These are phyloP conservation scores for Salix koriyanagi DNA, from an alignment of 345 rosid genomes.

Conservation along the genomic window DNA sequence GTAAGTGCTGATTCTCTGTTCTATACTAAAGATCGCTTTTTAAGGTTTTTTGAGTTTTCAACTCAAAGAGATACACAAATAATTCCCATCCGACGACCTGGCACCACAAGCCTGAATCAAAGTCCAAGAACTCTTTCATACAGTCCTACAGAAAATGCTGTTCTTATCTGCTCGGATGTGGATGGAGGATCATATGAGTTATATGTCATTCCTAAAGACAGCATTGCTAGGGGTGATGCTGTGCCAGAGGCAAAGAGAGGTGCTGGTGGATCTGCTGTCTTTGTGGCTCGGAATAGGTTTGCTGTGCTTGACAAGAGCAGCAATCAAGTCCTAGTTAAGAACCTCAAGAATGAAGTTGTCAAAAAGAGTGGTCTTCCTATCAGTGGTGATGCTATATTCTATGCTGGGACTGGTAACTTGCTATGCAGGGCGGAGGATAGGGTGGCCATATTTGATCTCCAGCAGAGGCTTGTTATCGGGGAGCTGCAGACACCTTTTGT, in stretches of 20 bases:
- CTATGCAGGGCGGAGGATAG: slow-evolving; percentile 86
- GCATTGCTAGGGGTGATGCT: slow-evolving; percentile 59
- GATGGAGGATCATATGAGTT: slow-evolving; percentile 94
- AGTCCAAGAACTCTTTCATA: slow-evolving; percentile 87
- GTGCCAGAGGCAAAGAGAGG: slow-evolving; percentile 89
- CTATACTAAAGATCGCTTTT: slow-evolving; percentile 74
- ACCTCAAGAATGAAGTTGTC: slow-evolving; percentile 76
- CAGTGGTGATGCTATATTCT: slow-evolving; percentile 74
- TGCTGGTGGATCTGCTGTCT: slow-evolving; percentile 71
- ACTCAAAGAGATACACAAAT: slow-evolving; percentile 72
- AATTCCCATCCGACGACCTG: slow-evolving; percentile 78
- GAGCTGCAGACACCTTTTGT: slow-evolving; percentile 77
- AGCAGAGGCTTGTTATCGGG: slow-evolving; percentile 79
- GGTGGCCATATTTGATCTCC: slow-evolving; percentile 81
- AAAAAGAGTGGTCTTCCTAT: slow-evolving; percentile 69
- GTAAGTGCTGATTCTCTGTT: slow-evolving; percentile 70
- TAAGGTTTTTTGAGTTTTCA: slow-evolving; percentile 75
- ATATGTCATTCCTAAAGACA: slow-evolving; percentile 76
- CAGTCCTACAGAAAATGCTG: slow-evolving; percentile 90
- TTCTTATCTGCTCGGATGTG: slow-evolving; percentile 77
- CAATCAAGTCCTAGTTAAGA: slow-evolving; percentile 77
- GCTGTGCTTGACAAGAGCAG: slow-evolving; percentile 86
- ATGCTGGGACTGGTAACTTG: slow-evolving; percentile 88
- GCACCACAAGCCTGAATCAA: slow-evolving; percentile 69
- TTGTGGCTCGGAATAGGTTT: slow-evolving; percentile 82